These are phyloP conservation scores for Histomonas meleagridis DNA, from an alignment of 208 protist species.

Conservation along the genomic window DNA sequence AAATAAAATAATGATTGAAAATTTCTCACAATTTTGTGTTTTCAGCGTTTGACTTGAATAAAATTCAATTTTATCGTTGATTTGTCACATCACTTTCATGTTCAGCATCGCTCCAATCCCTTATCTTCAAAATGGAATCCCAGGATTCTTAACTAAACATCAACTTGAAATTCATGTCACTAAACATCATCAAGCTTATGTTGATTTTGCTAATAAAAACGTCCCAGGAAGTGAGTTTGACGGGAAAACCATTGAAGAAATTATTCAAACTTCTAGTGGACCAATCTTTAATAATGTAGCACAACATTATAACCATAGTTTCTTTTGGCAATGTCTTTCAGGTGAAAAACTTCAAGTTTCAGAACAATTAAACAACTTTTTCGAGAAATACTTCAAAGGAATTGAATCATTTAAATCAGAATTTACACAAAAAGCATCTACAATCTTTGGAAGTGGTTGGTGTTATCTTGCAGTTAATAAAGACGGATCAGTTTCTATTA, in stretches of 20 bases:
- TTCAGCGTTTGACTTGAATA: no score
- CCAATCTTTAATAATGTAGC: not conserved
- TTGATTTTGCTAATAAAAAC: not conserved
- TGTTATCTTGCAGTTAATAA: constrained; percentile 4
- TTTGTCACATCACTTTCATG: no score
- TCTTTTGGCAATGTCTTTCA: not conserved
- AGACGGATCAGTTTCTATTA: not conserved
- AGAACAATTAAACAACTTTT: not conserved
- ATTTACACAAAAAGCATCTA: not conserved
- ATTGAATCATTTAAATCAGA: not conserved
- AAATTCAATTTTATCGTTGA: no score
- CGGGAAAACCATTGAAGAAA: not conserved
- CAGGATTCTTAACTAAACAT: not conserved
- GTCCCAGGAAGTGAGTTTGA: not conserved
- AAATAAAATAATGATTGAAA: no score
- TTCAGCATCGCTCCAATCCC: not conserved
- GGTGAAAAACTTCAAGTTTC: not conserved
- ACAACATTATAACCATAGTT: constrained; percentile 16
- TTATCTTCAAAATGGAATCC: not conserved
- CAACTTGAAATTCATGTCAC: not conserved
- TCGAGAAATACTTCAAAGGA: not conserved
- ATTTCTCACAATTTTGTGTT: no score
- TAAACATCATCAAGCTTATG: not conserved
- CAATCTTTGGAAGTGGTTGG: not conserved
- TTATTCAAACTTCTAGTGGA: not conserved